These are phyloP conservation scores for Cornus kousa DNA, from an alignment of 148 eudicot genomes.

Conservation along the genomic window DNA sequence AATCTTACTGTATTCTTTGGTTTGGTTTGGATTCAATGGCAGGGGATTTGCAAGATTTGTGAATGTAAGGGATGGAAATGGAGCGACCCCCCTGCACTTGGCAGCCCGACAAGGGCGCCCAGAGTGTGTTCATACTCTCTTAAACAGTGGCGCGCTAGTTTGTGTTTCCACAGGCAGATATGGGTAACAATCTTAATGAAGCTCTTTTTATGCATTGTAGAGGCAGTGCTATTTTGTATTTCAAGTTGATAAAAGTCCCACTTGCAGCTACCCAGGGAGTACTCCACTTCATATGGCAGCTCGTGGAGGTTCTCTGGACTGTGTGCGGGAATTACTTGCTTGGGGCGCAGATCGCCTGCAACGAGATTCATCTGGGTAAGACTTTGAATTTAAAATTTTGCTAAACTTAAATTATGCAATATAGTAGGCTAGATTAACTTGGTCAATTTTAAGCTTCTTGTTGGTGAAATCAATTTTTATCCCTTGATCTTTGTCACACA, in stretches of 20 bases:
- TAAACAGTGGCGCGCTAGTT: slow-evolving; percentile 31
- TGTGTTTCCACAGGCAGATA: slow-evolving; percentile 27
- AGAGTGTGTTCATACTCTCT: slow-evolving; percentile 24
- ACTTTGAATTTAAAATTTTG: background rate
- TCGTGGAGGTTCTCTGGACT: slow-evolving; percentile 33
- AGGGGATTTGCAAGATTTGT: slow-evolving; percentile 40
- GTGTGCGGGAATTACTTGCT: slow-evolving; percentile 32
- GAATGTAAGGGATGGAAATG: slow-evolving; percentile 29
- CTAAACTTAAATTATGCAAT: too few relatives aligned
- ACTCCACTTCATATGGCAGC: slow-evolving; percentile 34
- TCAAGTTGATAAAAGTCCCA: background rate
- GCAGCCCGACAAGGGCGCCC: slow-evolving; percentile 25
- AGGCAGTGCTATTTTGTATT: background rate
- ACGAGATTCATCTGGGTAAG: slow-evolving; percentile 33
- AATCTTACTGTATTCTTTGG: background rate
- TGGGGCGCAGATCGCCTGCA: slow-evolving; percentile 32
- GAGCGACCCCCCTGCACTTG: slow-evolving; percentile 30
- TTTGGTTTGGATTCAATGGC: background rate
- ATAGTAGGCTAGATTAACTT: too few relatives aligned
- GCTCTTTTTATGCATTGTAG: background rate
- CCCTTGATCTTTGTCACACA: background rate
- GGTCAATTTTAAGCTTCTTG: too few relatives aligned
- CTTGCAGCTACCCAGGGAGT: slow-evolving; percentile 26
- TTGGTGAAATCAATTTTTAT: background rate
- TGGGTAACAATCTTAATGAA: slow-evolving; percentile 3